phyloP scores from a whole-genome alignment of 1,284 basidiomycete species.

The Ustilago shanxiensis region DNA sequence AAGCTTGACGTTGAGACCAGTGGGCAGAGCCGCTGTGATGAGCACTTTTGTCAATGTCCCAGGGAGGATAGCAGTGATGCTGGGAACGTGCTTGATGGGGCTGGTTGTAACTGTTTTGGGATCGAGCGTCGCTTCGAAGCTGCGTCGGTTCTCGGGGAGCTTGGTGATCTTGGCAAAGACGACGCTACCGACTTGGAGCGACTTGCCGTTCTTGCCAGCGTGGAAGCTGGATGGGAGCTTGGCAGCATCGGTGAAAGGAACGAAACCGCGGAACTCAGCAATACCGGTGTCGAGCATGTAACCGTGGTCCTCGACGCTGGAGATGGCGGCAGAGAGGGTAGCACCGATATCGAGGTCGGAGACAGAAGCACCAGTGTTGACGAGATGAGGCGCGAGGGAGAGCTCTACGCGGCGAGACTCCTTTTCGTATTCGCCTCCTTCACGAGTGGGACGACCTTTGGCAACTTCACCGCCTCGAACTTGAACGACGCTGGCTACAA shows the following conservation, averaged over 20 bases:
- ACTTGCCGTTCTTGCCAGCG: conserved; percentile 45
- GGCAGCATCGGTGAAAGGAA: conserved; percentile 51
- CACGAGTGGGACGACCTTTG: conserved; percentile 76
- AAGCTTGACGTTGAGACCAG: conserved; percentile 88
- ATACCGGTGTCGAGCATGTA: conserved; percentile 87
- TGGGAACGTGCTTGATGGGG: conserved; percentile 38
- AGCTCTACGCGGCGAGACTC: conserved; percentile 78
- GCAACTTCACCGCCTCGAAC: conserved; percentile 75
- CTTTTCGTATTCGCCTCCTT: conserved; percentile 64
- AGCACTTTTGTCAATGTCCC: conserved; percentile 87
- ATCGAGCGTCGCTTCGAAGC: conserved; percentile 66
- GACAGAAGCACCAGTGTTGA: conserved; percentile 85
- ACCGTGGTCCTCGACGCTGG: conserved; percentile 93
- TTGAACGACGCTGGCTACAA: conserved; percentile 81
- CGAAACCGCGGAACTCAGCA: conserved; percentile 65
- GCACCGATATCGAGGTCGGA: conserved; percentile 77
- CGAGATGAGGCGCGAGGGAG: conserved; percentile 83
- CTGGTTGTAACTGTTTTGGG: conserved; percentile 57
- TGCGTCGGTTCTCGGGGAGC: conserved; percentile 68
- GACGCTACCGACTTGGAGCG: conserved; percentile 69
- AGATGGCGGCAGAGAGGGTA: conserved; percentile 68
- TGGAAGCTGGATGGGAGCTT: conserved; percentile 51
- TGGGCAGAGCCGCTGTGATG: conserved; percentile 82
- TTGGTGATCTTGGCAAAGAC: conserved; percentile 66
- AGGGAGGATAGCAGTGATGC: conserved; percentile 85